Evolutionary conservation across 495 filamentous ascomycete species (phyloP).

Genomic region (Penicillium lagena): DNA sequence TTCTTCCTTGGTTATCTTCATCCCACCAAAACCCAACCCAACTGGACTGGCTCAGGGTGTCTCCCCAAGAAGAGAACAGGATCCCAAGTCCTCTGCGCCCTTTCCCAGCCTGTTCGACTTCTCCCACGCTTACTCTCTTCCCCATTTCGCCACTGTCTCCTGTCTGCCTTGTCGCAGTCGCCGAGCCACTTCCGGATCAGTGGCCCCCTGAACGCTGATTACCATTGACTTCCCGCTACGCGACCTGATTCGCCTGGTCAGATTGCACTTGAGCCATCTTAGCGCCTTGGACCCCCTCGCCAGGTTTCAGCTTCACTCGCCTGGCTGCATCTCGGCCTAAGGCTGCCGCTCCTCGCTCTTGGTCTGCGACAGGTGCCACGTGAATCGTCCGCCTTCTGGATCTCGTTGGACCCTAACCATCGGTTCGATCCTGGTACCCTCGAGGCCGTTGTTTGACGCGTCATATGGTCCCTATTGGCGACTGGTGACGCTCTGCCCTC

Average conservation of each 20-base stretch:
- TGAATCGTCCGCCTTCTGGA: slow-evolving; percentile 8
- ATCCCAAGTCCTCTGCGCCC: no score
- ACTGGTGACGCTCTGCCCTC: slow-evolving; percentile 7
- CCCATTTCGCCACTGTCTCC: no score
- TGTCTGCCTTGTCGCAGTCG: no score
- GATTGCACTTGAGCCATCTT: slow-evolving; percentile 13
- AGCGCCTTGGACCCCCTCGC: slow-evolving; percentile 23
- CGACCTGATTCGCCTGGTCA: slow-evolving; percentile 9
- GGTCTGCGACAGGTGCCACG: slow-evolving; percentile 10
- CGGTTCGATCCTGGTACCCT: slow-evolving; percentile 6
- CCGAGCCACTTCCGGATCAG: no score
- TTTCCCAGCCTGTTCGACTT: no score
- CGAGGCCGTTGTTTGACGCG: slow-evolving; percentile 15
- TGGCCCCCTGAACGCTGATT: not conserved
- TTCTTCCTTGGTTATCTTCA: no score
- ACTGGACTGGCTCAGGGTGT: no score
- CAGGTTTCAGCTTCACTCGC: slow-evolving; percentile 9
- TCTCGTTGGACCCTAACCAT: slow-evolving; percentile 1
- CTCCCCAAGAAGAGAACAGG: no score
- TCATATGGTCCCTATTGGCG: slow-evolving; percentile 13
- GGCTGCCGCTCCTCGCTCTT: slow-evolving; percentile 7
- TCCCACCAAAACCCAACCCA: no score
- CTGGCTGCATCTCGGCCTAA: slow-evolving; percentile 19
- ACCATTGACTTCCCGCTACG: slow-evolving; percentile 1
- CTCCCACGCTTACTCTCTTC: no score